Evolutionary conservation across 1,139 yeast species (phyloP).

Genomic region (Magnusiomyces clavatus): DNA sequence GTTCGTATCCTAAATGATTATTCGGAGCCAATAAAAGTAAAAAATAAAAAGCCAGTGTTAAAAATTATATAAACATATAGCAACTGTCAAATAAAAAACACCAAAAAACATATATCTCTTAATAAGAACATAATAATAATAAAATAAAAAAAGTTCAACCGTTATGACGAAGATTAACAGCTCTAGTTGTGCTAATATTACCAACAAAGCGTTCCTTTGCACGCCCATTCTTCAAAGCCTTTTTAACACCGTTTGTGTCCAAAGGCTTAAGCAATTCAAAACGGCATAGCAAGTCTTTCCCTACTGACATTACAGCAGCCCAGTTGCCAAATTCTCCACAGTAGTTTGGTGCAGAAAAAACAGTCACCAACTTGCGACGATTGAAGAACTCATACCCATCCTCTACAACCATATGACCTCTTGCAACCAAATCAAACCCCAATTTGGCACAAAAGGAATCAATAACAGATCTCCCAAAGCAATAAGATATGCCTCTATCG

Average conservation of each 20-base stretch:
- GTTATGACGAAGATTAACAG: neutral
- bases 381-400: constrained; percentile 87
- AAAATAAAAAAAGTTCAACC: neutral
- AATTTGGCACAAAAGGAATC: constrained; percentile 61
- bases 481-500: constrained; percentile 81
- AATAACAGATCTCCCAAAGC: constrained; percentile 69
- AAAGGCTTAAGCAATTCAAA: constrained; percentile 72
- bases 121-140: no score
- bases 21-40: no score
- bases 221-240: constrained; percentile 11
- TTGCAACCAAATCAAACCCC: constrained; percentile 68
- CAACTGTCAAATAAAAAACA: no score
- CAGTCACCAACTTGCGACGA: constrained; percentile 67
- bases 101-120: no score
- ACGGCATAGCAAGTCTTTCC: constrained; percentile 66
- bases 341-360: constrained; percentile 82
- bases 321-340: constrained; percentile 88
- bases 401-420: constrained; percentile 93
- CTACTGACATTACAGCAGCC: constrained; percentile 88
- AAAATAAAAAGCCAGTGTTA: no score
- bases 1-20: no score
- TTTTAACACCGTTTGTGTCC: constrained; percentile 15
- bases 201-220: constrained; percentile 4
- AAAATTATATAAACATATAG: no score
- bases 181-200: constrained; percentile 9